phyloP scores from a whole-genome alignment of 768 basidiomycete genomes.

The Mycena floridula region DNA sequence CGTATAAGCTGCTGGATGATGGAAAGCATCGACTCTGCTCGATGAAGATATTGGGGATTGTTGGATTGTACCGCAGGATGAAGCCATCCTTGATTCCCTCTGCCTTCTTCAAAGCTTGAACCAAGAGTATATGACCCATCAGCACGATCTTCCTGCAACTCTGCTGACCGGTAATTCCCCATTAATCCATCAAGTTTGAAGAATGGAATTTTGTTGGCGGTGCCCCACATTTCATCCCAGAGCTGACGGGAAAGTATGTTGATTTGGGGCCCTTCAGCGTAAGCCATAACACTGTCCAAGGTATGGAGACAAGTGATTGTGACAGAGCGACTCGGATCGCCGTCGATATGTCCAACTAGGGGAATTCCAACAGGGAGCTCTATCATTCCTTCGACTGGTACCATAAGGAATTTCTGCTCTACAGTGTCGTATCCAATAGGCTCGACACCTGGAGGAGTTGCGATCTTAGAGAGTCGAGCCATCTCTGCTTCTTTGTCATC shows the following conservation, averaged over 20 bases:
- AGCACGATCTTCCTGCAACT: background rate
- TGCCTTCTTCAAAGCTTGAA: slow-evolving; percentile 8
- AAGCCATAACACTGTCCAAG: background rate
- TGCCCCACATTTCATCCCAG: too few species aligned
- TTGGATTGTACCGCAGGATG: slow-evolving; percentile 8
- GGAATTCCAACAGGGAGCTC: slow-evolving; percentile 5
- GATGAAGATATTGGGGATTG: background rate
- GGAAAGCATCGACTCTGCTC: background rate
- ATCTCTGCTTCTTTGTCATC: background rate
- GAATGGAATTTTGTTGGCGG: background rate
- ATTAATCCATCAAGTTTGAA: background rate
- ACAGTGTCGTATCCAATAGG: background rate
- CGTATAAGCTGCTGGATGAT: slow-evolving; percentile 5
- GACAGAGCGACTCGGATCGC: slow-evolving; percentile 2
- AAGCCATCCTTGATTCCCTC: slow-evolving; percentile 5
- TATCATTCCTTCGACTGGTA: slow-evolving; percentile 10
- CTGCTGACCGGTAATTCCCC: background rate
- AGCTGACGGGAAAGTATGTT: too few species aligned
- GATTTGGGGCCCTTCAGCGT: background rate
- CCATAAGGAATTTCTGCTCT: background rate
- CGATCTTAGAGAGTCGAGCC: background rate
- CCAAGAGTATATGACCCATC: slow-evolving; percentile 10
- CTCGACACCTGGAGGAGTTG: background rate
- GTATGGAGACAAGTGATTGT: slow-evolving; percentile 7
- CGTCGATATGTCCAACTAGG: slow-evolving; percentile 3